Base-by-base conservation (phyloP, 768 basidiomycete genomes). In the Calocybe gangraenosa region DNA sequence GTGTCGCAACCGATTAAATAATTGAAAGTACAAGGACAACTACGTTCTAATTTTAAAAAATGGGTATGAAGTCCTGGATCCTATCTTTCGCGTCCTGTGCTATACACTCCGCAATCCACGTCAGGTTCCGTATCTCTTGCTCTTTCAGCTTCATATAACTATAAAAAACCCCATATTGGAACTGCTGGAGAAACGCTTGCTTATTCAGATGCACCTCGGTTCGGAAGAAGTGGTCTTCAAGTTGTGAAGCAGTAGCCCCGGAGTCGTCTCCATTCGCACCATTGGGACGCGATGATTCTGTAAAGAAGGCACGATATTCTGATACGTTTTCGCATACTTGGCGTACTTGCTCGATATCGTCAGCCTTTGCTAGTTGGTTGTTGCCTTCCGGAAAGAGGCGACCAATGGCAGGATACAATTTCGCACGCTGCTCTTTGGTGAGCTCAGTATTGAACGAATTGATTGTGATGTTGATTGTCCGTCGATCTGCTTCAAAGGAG, bases 371-470 rank as follows among this genome's bases (percentile, higher is more conserved):
- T 23, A 99, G 82, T 37, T 81, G 79, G 59, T 95, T 94, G 68
- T 98, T 97, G 40, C 96, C 96, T 57, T 87, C 92, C 1, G 95
- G 96, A 73, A 84, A 98, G 40, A 99, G 77, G 44, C 88, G 81
- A 14, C 96, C 96, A 49, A 98, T 89, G 13, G 86, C 75, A 4
- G 96, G 96, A 77, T 95, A 98, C 31, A 99, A 80, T 58, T 84
- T 84, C 11, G 93, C 92, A 28, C 96, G 87, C 55, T 91, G 86
- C 60, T 99, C 96, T 65, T 99, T 99, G 32, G 86, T 75, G 48
- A 99, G 78, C 57, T 92, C 92, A 3, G 96, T 97, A 48, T 86
- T 87, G 69, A 98, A 95, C 10, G 96, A 98, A 74, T 99, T 99
- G 73, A 99, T 90, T 25, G 96, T 96, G 66, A 99, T 97, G 72